Conservation (phyloP, 768 basidiomycete species). For the Trametes elegans region DNA sequence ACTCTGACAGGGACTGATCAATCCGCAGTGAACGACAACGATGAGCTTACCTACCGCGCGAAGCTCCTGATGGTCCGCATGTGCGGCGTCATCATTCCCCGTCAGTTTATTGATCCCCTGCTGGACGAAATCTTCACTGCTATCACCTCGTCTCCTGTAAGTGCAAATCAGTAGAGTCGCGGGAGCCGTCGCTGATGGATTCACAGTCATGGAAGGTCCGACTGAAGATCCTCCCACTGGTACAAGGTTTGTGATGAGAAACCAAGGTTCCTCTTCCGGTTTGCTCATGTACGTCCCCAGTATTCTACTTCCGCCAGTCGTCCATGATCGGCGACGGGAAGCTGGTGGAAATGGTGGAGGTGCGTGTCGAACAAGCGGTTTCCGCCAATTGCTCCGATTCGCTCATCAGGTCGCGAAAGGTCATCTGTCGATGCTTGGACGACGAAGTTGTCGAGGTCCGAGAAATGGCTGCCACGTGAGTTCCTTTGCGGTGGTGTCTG, state of each 20-base stretch:
- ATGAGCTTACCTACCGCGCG: constrained; percentile 64
- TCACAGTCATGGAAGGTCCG: constrained; percentile 83
- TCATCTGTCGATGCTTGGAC: constrained; percentile 76
- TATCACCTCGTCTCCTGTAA: constrained; percentile 71
- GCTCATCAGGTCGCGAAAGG: no score
- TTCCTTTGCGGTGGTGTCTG: constrained; percentile 1
- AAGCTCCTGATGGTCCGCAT: constrained; percentile 74
- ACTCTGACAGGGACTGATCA: neutral
- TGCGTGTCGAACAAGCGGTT: constrained; percentile 28
- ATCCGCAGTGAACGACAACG: constrained; percentile 63
- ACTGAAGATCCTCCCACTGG: constrained; percentile 79
- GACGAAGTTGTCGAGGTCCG: constrained; percentile 89
- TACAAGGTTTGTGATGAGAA: constrained; percentile 62
- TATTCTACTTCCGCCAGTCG: constrained; percentile 87
- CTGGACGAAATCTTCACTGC: constrained; percentile 73
- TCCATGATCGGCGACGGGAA: constrained; percentile 76
- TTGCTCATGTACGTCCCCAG: constrained; percentile 31
- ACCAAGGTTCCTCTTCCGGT: neutral
- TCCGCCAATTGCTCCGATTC: neutral
- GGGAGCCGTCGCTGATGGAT: neutral
- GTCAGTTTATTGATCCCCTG: constrained; percentile 62
- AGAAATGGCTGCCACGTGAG: constrained; percentile 84
- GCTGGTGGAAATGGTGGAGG: constrained; percentile 80
- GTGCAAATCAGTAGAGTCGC: constrained; percentile 24
- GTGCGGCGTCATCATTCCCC: constrained; percentile 82